Evolutionary conservation across 2,329 filamentous ascomycete species (phyloP), one percentile per base, ranked within the genome.

Genomic region (Alternaria arbusti): DNA sequence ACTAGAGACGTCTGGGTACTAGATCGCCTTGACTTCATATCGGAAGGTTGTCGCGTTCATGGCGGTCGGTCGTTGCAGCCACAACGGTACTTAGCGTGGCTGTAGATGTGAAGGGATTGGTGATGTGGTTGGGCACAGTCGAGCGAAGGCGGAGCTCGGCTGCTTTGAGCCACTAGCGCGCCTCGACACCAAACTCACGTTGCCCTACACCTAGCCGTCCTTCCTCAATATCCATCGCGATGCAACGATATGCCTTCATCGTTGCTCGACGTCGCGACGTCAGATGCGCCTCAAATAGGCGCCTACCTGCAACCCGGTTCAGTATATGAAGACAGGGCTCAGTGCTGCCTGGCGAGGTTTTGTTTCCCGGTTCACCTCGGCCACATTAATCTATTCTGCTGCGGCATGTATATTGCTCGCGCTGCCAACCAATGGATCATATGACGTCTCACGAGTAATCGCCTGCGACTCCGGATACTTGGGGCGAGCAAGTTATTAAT

Each of bases 341-440:
- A 32, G 59, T 28, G 57, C 55, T 68, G 61, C 63, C 61, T 54
- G 54, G 25, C 50, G 17, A 55, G 36, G 47, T 47, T 22, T 46
- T 23, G 40, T 64, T 63, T 51, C 57, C 67, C 63, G 67, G 67
- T 70, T 55, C 40, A 57, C 22, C 3, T 64, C 58, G 44, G 62
- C 36, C 50, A 25, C 46, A 51, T 57, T 64, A 68, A 70, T 70
- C 51, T 70, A 70, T 58, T 40, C 22, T 49, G 44, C 55, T 57
- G 61, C 66, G 61, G 54, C 63, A 68, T 46, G 43, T 66, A 70
- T 36, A 70, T 66, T 70, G 55, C 56, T 54, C 28, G 61, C 54
- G 56, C 52, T 47, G 28, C 52, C n/a, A 6, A 58, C 49, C 49
- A 54, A 22, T 26, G 46, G 57, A 28, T 50, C 25, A 54, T 26